Evolutionary conservation across 495 filamentous ascomycete genomes (phyloP), one percentile per base, ranked within the genome.

Genomic region (Durotheca rogersii): DNA sequence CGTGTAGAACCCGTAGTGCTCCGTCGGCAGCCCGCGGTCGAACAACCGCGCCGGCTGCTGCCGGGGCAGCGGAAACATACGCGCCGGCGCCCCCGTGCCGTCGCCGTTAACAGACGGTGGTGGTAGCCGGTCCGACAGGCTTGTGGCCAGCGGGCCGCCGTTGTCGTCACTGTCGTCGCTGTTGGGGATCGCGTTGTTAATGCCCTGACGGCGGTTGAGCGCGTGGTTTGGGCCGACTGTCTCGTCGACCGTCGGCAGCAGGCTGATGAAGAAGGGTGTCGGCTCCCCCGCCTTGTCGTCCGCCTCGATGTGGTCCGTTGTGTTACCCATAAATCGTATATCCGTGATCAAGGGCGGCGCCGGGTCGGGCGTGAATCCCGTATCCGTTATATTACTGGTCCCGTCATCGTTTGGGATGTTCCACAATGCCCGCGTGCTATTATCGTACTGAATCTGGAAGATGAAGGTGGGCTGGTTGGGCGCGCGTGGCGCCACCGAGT

Each of bases 1-100:
- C 0, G 80, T 86, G 67, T 95, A 96, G 69, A 96, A 96, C 7
- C 88, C 89, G 67, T 94, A 97, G 69, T 95, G 89, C 64, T 98
- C 93, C 0, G 81, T 83, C 2, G 78, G 70, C 25, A 83, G 68
- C 14, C 84, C 90, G 16, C 89, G 85, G 67, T 97, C 86, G 71
- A 87, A 96, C 2, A 97, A 79, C 2, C 86, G 83, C 11, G 97
- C 67, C 0, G 89, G 93, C 56, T 97, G 93, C 23, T 88, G 81
- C 1, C 65, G 60, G 0, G 88, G 79, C 32, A 81, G 75, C 0
- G 86, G 82, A 18, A 84, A 77, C 17, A 96, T 76, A n/a, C 74
- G 77, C 19, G 86, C 85, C 0, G 84, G 71, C 4, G 87, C 83
- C 1, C 82, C 82, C n/a, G 81, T 82, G 20, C 88, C 87, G 61